Base-by-base conservation (phyloP, 495 filamentous ascomycete genomes). In the Tuber borchii region DNA sequence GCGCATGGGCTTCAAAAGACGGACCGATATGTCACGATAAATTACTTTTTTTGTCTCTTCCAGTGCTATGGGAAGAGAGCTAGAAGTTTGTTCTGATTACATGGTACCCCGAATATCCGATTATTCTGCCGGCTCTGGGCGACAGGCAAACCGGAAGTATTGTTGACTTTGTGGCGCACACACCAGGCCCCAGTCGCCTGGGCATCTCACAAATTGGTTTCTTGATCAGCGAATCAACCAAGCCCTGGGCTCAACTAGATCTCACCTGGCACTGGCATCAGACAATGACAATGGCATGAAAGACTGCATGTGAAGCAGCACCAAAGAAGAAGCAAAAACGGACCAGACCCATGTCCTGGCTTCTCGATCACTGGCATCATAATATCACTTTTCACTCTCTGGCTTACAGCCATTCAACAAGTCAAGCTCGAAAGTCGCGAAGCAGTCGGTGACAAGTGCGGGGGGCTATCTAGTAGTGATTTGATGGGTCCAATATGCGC, bases 11-110 rank as follows among this genome's bases (percentile, higher is more conserved):
- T 42, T 43, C 72, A 73, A 75, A 70, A 71, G 78, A 71, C 40
- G 76, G 74, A 69, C 71, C 42, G 31, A 72, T 75, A 79, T 79
- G 78, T 70, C 56, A 79, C 71, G 78, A 48, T 40, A 69, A 48
- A 79, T 79, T 79, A 17, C 71, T 40, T 77, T 71, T 61, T 77
- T 40, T 73, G 34, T 70, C 46, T 73, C 31, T 72, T 78, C 69
- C 69, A 44, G 31, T 51, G 8, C 71, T 68, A 40, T 76, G 34
- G 65, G 42, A 48, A 51, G 34, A n/a, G 40, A 45, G 40, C 69
- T 77, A 34, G 45, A 72, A 39, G 56, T 45, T 39, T 61, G 69
- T 22, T 71, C 46, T 65, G 51, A 70, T 72, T 48, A 34, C 56
- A 34, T 65, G n/a, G 51, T 31, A 31, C 56, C 56, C 56, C 56